Conservation (phyloP, 441 rosid genomes). For the Gossypium davidsonii region DNA sequence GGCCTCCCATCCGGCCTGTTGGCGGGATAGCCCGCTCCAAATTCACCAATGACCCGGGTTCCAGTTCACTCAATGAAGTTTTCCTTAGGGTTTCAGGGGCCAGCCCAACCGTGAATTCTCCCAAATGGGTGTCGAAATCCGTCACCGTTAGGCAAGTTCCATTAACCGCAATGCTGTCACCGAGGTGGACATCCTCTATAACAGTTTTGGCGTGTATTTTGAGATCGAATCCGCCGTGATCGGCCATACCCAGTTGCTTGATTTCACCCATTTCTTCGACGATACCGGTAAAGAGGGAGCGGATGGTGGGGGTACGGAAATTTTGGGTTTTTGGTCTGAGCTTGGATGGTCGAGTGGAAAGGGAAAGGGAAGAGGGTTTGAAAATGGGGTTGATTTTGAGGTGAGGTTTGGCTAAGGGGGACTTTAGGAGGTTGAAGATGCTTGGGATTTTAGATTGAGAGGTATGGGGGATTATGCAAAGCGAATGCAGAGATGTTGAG, state of each 20-base stretch:
- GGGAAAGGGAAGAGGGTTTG: constrained; percentile 20
- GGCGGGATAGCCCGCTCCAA: constrained; percentile 85
- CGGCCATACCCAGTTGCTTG: constrained; percentile 40
- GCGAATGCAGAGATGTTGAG: constrained; percentile 15
- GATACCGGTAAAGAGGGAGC: constrained; percentile 74
- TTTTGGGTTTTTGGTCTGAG: constrained; percentile 15
- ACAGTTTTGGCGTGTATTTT: constrained; percentile 53
- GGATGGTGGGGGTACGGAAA: constrained; percentile 20
- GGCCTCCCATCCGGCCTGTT: constrained; percentile 77
- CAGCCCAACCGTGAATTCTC: constrained; percentile 61
- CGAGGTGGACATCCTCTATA: constrained; percentile 54
- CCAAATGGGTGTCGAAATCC: constrained; percentile 33
- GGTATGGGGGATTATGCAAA: constrained; percentile 18
- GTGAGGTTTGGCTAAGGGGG: constrained; percentile 1
- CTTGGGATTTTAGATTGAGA: constrained; percentile 11
- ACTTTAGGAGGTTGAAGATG: not conserved
- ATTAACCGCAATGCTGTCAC: constrained; percentile 78
- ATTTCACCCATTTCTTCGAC: constrained; percentile 79
- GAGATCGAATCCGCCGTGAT: constrained; percentile 55
- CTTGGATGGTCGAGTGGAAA: constrained; percentile 18
- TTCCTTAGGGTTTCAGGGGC: constrained; percentile 73
- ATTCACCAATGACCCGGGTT: constrained; percentile 69
- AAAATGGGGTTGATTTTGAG: constrained; percentile 20
- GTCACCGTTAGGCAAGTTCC: constrained; percentile 91
- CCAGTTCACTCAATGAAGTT: constrained; percentile 60